Conservation (phyloP, 2,329 filamentous ascomycete species). For the Fusarium albidum region DNA sequence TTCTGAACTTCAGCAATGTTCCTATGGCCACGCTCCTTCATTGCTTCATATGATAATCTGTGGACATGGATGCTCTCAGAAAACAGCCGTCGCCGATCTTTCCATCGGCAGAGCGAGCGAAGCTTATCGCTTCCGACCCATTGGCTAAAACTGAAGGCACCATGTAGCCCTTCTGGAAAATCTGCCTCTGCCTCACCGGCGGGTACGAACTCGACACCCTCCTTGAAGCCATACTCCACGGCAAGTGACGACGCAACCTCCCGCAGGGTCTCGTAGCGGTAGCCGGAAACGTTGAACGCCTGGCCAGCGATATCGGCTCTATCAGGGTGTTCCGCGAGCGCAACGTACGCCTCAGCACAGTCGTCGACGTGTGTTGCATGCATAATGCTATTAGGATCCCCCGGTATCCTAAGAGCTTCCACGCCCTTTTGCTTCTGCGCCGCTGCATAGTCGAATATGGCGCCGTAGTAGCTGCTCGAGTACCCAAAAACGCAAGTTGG, state of each 20-base stretch:
- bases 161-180: constrained; percentile 30
- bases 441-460: constrained; percentile 48
- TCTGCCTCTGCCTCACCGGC: constrained; percentile 21
- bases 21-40: constrained; percentile 12
- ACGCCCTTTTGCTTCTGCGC: constrained; percentile 27
- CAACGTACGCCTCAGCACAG: constrained; percentile 56
- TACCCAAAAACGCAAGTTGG: constrained; percentile 58
- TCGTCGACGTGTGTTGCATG: constrained; percentile 60
- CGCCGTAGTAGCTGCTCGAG: constrained; percentile 54
- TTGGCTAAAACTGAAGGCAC: constrained; percentile 49
- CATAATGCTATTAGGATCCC: constrained; percentile 49
- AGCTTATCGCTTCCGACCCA: constrained; percentile 55
- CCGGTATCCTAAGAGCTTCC: constrained; percentile 43
- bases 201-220: constrained; percentile 40
- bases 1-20: constrained; percentile 25
- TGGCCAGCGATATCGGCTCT: constrained; percentile 46
- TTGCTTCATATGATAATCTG: constrained; percentile 49
- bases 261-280: constrained; percentile 53
- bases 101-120: constrained; percentile 51
- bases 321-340: constrained; percentile 49
- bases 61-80: constrained; percentile 47
- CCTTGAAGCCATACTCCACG: constrained; percentile 49
- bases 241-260: constrained; percentile 50
- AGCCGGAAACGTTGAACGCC: constrained; percentile 55
- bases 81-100: constrained; percentile 47